Evolutionary conservation across 306 rosid genomes (phyloP), one percentile per base, ranked within the genome.

Genomic region (Corylus americana): DNA sequence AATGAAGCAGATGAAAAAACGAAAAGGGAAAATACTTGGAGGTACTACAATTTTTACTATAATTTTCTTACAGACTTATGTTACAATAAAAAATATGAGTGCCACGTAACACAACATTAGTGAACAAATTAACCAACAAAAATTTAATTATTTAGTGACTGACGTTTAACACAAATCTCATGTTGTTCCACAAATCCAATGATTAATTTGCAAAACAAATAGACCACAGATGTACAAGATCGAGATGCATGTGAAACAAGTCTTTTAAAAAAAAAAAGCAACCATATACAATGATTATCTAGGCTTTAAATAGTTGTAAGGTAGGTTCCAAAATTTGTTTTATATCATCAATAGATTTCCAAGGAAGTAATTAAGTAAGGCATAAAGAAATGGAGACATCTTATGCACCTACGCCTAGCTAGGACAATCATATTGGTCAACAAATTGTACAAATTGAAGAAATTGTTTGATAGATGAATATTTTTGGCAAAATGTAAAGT

Each of bases 401-500:
- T 14, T 10, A 16, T 37, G 25, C 11, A 66, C 37, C 66, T 17
- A 35, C 25, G n/a, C 48, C 70, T 39, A 8, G 27, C 63, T 55
- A n/a, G 49, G 74, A 64, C 39, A 27, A 53, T 25, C 72, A 67
- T 10, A 67, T 67, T 39, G 31, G 72, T 42, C 51, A 27, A 14
- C 74, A 69, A 68, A 57, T 61, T 44, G 5, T 39, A 59, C 66
- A 47, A 64, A 55, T 4, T 25, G 31, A 48, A 49, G 51, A 45
- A 61, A 22, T 29, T 29, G 74, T 58, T 54, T 25, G 22, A 51
- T 51, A 61, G 27, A 55, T 55, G 14, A 49, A 6, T 70, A 31
- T 31, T 31, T 3, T 70, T 71, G 37, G 57, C 73, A 73, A 11
- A 57, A 47, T 45, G 61, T 20, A 55, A 71, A 57, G 77, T 31